Conservation (phyloP, 1,284 basidiomycete species). For the Cutaneotrichosporon dermatis region DNA sequence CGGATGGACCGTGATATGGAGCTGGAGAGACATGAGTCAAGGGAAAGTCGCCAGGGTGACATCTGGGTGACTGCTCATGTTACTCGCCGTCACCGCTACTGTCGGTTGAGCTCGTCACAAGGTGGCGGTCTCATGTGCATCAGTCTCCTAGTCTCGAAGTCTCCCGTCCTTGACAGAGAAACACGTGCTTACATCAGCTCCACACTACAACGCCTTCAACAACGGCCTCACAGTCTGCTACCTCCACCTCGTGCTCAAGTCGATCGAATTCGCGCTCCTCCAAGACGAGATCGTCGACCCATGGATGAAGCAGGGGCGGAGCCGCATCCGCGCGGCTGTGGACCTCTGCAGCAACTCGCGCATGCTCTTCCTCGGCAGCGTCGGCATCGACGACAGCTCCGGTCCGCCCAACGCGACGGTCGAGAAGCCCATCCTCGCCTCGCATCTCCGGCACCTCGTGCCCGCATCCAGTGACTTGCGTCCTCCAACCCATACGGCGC, state of each 20-base stretch:
- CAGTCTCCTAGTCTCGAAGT: too few species aligned
- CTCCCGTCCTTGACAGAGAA: too few species aligned
- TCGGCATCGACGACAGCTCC: conserved; percentile 17
- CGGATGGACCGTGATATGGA: too few species aligned
- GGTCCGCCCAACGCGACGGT: conserved; percentile 3
- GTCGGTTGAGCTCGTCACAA: neutral
- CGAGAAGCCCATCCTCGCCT: neutral
- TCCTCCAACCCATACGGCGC: neutral
- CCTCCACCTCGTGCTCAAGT: conserved; percentile 32
- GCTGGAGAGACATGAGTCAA: too few species aligned
- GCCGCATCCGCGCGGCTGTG: conserved; percentile 21
- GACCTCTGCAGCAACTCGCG: conserved; percentile 33
- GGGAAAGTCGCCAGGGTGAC: too few species aligned
- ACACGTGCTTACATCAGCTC: conserved; percentile 20
- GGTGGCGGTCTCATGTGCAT: neutral
- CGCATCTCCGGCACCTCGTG: conserved; percentile 24
- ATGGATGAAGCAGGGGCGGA: conserved; percentile 20
- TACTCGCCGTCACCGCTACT: too few species aligned
- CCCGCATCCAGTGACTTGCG: neutral
- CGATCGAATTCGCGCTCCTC: conserved; percentile 35
- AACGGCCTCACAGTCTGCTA: conserved; percentile 27
- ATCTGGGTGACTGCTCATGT: too few species aligned
- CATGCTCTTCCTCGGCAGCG: conserved; percentile 30
- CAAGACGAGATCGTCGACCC: conserved; percentile 30
- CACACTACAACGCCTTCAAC: conserved; percentile 34